phyloP scores from a whole-genome alignment of 2,329 filamentous ascomycete genomes.

The Tolypocladium endophyticum region DNA sequence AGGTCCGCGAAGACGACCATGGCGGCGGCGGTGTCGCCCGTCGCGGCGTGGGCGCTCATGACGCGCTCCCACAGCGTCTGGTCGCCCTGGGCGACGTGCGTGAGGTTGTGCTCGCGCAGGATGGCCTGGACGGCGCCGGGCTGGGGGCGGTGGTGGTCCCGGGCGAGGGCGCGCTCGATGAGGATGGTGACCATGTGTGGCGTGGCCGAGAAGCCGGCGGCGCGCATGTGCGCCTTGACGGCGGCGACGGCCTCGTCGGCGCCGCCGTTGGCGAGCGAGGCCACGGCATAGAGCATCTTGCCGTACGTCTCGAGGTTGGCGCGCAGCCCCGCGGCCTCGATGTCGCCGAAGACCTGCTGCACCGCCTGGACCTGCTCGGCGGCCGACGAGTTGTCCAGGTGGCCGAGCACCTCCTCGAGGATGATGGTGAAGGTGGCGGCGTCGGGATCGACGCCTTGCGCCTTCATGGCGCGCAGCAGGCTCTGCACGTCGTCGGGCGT shows the following conservation, averaged over 20 bases:
- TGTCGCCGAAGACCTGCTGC: constrained; percentile 42
- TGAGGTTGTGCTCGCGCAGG: constrained; percentile 44
- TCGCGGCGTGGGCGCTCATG: constrained; percentile 53
- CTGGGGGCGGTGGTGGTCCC: constrained; percentile 47
- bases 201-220: constrained; percentile 39
- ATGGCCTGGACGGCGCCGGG: constrained; percentile 49
- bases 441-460: constrained; percentile 45
- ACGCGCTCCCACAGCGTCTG: constrained; percentile 60
- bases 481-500: constrained; percentile 35
- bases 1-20: constrained; percentile 38
- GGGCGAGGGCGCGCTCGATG: constrained; percentile 54
- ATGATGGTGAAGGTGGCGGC: constrained; percentile 65
- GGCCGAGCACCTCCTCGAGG: constrained; percentile 45
- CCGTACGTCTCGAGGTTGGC: constrained; percentile 56
- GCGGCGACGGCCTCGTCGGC: constrained; percentile 42
- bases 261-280: constrained; percentile 22
- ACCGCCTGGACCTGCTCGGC: constrained; percentile 43
- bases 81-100: constrained; percentile 31
- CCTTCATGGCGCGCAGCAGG: constrained; percentile 50
- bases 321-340: constrained; percentile 45
- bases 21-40: constrained; percentile 38
- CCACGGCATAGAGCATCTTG: constrained; percentile 52
- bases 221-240: constrained; percentile 53
- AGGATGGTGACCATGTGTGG: constrained; percentile 67
- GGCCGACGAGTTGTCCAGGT: constrained; percentile 25